Evolutionary conservation across 331 rosid genomes (phyloP), one percentile per base, ranked within the genome.

Genomic region (Stylosanthes scabra): DNA sequence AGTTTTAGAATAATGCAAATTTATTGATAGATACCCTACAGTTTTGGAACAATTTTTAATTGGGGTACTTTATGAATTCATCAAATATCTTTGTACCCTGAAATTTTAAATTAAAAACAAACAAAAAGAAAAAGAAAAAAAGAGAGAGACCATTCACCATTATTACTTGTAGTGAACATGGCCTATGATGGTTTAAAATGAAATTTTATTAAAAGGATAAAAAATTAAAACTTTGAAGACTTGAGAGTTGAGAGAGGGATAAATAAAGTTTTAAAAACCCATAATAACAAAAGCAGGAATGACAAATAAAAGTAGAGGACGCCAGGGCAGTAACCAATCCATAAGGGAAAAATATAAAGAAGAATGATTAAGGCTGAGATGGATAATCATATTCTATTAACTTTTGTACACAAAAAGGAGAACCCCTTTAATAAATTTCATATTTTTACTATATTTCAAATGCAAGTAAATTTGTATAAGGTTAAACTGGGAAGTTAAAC

Each of bases 391-490:
- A 46, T 76, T 16, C 68, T 51, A 7, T 0, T 64, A 40, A 79
- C 74, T 86, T 79, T 66, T 70, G 71, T 66, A n/a, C 68, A 11
- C 10, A 74, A 84, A 86, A 86, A 84, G 90, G 76, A 54, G 15
- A 45, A 58, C 25, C 3, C 27, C 90, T 81, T 86, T 86, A 47
- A 47, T 69, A 59, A 39, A 20, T 63, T 40, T 20, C 9, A 56
- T 51, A 37, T 28, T 46, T 44, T 5, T 57, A 37, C 74, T 55
- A 3, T 1, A 49, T 29, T 54, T 65, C 7, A 4, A 71, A 9
- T 1, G 5, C 1, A 52, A 37, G 41, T 7, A 47, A 2, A 8
- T 3, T 8, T 3, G 4, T 9, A 3, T 2, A 66, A 11, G 76
- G 34, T 5, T 34, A 58, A 70, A 70, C 14, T 66, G 59, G 62